phyloP scores from a whole-genome alignment of 2,329 filamentous ascomycete species.

The Hypoxylon sp. region DNA sequence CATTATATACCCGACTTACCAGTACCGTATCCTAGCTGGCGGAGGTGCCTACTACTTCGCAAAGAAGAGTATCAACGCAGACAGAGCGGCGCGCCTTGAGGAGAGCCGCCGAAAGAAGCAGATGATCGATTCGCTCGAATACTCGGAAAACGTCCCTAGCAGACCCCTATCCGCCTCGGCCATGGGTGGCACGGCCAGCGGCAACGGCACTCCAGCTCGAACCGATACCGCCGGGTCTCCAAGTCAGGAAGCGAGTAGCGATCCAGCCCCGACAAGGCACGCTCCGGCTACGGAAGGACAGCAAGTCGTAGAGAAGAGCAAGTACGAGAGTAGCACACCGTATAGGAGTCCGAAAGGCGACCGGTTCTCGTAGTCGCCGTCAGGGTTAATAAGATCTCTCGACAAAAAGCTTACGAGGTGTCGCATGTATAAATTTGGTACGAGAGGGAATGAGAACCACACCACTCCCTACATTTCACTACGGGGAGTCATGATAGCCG shows the following conservation, averaged over 20 bases:
- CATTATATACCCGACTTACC: too few species aligned
- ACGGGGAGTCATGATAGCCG: neutral
- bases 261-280: slow-evolving; percentile 87
- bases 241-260: slow-evolving; percentile 74
- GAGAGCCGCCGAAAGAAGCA: slow-evolving; percentile 71
- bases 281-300: slow-evolving; percentile 75
- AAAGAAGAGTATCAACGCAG: slow-evolving; percentile 91
- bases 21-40: slow-evolving; percentile 66
- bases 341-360: slow-evolving; percentile 85
- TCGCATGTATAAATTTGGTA: slow-evolving; percentile 21
- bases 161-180: slow-evolving; percentile 47
- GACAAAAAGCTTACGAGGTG: slow-evolving; percentile 20
- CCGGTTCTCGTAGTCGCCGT: slow-evolving; percentile 71
- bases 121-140: slow-evolving; percentile 62
- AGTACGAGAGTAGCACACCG: slow-evolving; percentile 82
- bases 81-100: slow-evolving; percentile 76
- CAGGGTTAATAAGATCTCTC: slow-evolving; percentile 12
- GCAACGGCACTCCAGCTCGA: slow-evolving; percentile 60
- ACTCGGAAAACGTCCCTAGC: slow-evolving; percentile 50
- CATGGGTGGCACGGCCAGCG: slow-evolving; percentile 48
- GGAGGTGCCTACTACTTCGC: slow-evolving; percentile 95
- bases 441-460: slow-evolving; percentile 6
- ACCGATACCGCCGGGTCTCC: slow-evolving; percentile 68
- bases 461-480: slow-evolving; percentile 9
- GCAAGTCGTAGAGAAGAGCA: slow-evolving; percentile 78